Evolutionary conservation across 2,329 filamentous ascomycete genomes (phyloP).

Genomic region (Colletotrichum salicis): DNA sequence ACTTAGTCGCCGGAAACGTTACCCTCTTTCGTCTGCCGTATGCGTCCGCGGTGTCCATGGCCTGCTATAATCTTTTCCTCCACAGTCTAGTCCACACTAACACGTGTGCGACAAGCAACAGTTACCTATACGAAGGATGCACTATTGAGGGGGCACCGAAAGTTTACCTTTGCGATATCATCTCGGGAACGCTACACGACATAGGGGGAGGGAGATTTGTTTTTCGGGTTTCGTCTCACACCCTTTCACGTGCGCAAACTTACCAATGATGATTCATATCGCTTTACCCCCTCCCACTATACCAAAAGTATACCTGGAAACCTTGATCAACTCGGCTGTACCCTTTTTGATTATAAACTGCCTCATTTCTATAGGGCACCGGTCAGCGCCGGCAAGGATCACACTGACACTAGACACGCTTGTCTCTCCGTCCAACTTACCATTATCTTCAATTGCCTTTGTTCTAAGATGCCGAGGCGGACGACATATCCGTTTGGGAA

Average conservation of each 20-base stretch:
- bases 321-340: background rate
- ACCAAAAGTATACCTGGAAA: conserved; percentile 13
- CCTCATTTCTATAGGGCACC: background rate
- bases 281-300: background rate
- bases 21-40: background rate
- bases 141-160: background rate
- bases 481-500: background rate
- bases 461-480: background rate
- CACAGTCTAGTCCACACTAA: background rate
- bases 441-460: background rate
- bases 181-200: background rate
- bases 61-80: background rate
- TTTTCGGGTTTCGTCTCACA: background rate
- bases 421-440: background rate
- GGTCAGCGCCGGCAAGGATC: background rate
- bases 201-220: background rate
- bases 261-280: conserved; percentile 9
- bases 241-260: background rate
- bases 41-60: background rate
- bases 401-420: background rate
- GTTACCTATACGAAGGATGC: background rate
- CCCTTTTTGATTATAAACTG: background rate
- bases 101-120: background rate
- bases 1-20: background rate
- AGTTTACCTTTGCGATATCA: background rate